Conservation (phyloP, 129 eudicot genomes). For the Cynara cardunculus region DNA sequence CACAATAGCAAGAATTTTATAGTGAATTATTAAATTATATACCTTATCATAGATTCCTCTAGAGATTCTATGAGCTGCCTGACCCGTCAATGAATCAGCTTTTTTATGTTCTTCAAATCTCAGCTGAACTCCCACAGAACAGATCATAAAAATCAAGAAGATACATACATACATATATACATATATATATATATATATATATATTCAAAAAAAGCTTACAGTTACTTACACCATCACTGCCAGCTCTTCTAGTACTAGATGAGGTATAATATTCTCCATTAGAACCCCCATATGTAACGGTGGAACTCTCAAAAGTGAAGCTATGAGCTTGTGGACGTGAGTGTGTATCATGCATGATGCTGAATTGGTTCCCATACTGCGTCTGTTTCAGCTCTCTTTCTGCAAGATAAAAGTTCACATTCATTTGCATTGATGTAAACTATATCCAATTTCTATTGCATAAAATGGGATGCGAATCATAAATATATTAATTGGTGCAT, state of each 20-base stretch:
- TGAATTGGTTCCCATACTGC: constrained; percentile 28
- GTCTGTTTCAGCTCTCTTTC: constrained; percentile 50
- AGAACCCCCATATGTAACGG: constrained; percentile 74
- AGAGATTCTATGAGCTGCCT: constrained; percentile 67
- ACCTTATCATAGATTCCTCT: constrained; percentile 79
- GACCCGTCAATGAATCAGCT: constrained; percentile 73
- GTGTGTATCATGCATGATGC: constrained; percentile 22
- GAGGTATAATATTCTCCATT: constrained; percentile 67
- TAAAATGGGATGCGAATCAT: not conserved
- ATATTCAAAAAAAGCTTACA: not conserved
- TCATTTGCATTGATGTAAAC: not conserved
- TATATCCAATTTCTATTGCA: not conserved
- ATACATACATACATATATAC: too few relatives aligned
- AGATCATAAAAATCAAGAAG: not conserved
- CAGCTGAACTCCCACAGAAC: constrained; percentile 37
- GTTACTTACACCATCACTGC: constrained; percentile 75
- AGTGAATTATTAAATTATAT: not conserved
- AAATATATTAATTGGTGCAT: not conserved
- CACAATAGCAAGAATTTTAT: not conserved
- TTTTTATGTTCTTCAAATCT: constrained; percentile 69
- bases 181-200: not conserved
- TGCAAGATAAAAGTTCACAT: constrained; percentile 14
- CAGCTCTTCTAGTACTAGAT: constrained; percentile 57
- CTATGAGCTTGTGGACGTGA: constrained; percentile 48
- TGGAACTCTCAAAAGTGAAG: constrained; percentile 68